Base-by-base conservation (phyloP, 345 rosid species). In the Dipteronia sinensis region DNA sequence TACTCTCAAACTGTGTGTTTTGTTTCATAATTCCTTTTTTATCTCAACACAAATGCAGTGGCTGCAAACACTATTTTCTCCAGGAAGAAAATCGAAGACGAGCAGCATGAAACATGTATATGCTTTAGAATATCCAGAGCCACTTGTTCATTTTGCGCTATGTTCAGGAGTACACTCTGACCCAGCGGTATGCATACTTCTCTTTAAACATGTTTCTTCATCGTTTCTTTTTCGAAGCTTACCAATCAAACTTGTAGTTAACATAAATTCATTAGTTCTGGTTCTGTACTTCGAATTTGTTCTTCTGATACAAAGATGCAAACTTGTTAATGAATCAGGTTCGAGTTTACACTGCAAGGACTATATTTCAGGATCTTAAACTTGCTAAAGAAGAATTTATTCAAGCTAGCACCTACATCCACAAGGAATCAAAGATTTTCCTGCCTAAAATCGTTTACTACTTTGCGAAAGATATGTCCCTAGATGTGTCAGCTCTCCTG, bases 101-200 rank as follows among this genome's bases (percentile, higher is more conserved):
- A 86, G 89, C 70, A 88, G 78, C 79, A 71, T 59, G 8, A 81
- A 84, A 67, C 98, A 94, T 83, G 77, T 69, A 38, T 94, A 90
- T 76, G 93, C 97, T 7, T 80, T 94, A 69, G 97, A 94, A 34
- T 94, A 90, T 76, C 89, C 93, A 1, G 97, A 94, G 81, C 93
- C 94, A 1, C 92, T 91, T 56, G 95, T 92, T 78, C 97, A 92
- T 83, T 94, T 94, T 80, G 91, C 94, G 10, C 91, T 94, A 4
- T 90, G 91, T 80, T 90, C 89, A 6, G 98, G 97, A 27, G 81
- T 93, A 22, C 86, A 85, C 79, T 90, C 93, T 16, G 98, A 91
- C 78, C 97, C 97, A 7, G 82, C 67, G 88, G 97, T 92, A 89
- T 51, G 85, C 20, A 19, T 31, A 5, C 49, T 69, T 74, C 56